Conservation (phyloP, 805 yeast species). For the Henningerozyma blattae region DNA sequence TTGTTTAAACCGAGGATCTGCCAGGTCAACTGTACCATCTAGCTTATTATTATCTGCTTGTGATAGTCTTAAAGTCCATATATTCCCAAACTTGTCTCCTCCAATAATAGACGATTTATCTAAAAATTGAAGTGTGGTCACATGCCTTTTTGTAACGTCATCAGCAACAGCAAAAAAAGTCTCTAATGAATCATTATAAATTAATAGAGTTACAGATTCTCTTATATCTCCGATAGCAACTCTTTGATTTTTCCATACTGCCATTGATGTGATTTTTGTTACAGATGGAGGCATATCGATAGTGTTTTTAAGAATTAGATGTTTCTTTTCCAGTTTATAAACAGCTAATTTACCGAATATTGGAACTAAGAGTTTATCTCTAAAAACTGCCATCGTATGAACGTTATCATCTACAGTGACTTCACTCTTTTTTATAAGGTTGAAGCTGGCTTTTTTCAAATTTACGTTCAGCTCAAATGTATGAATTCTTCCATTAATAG, state of each 20-base stretch:
- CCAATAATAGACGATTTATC: conserved; percentile 71
- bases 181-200: conserved; percentile 36
- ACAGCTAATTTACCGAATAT: conserved; percentile 39
- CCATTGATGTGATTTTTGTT: conserved; percentile 40
- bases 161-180: conserved; percentile 54
- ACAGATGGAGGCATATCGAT: conserved; percentile 32
- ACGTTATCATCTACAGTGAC: conserved; percentile 43
- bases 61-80: conserved; percentile 56
- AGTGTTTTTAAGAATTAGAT: conserved; percentile 54
- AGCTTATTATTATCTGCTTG: conserved; percentile 29
- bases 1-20: background rate
- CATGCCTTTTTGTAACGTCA: conserved; percentile 57
- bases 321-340: conserved; percentile 70
- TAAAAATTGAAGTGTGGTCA: conserved; percentile 45
- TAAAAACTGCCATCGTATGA: conserved; percentile 40
- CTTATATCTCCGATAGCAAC: conserved; percentile 62
- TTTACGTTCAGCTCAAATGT: conserved; percentile 10
- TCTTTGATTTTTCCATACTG: conserved; percentile 39
- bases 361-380: conserved; percentile 51
- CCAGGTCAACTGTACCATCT: background rate
- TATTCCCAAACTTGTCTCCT: conserved; percentile 81
- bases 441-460: conserved; percentile 14
- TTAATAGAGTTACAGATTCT: conserved; percentile 48
- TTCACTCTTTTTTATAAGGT: conserved; percentile 41
- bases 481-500: conserved; percentile 13